Conservation (phyloP, 257 asterid species). For the Leonotis leonurus region DNA sequence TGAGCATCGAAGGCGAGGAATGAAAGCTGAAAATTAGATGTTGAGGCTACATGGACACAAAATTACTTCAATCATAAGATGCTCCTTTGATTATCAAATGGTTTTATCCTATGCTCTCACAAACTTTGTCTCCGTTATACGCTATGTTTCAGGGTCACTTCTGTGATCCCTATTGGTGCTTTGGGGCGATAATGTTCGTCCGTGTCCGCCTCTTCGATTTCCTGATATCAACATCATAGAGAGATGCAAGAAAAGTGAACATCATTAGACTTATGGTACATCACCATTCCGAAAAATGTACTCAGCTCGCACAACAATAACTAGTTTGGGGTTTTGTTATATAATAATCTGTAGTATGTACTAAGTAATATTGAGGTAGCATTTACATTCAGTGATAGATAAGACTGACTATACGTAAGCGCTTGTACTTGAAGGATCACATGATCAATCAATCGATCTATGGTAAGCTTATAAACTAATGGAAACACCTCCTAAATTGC, state of each 20-base stretch:
- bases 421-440: too few species aligned
- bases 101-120: slow-evolving; percentile 13
- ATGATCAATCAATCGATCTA: too few species aligned
- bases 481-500: not conserved
- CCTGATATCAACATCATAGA: slow-evolving; percentile 38
- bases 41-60: slow-evolving; percentile 18
- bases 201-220: slow-evolving; percentile 93
- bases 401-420: too few species aligned
- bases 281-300: too few species aligned
- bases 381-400: not conserved
- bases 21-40: slow-evolving; percentile 10
- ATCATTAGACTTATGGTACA: too few species aligned
- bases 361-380: not conserved
- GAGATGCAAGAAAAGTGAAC: slow-evolving; percentile 2
- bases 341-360: too few species aligned
- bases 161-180: slow-evolving; percentile 57
- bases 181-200: slow-evolving; percentile 93
- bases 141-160: slow-evolving; percentile 55
- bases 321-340: too few species aligned
- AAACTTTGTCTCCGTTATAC: slow-evolving; percentile 17
- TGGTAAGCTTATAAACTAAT: too few species aligned
- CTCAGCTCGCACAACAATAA: too few species aligned
- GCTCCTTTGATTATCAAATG: slow-evolving; percentile 2
- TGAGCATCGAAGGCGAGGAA: too few species aligned
- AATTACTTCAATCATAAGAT: slow-evolving; percentile 2